Evolutionary conservation across 495 filamentous ascomycete genomes (phyloP).

Genomic region (Tuber borchii): DNA sequence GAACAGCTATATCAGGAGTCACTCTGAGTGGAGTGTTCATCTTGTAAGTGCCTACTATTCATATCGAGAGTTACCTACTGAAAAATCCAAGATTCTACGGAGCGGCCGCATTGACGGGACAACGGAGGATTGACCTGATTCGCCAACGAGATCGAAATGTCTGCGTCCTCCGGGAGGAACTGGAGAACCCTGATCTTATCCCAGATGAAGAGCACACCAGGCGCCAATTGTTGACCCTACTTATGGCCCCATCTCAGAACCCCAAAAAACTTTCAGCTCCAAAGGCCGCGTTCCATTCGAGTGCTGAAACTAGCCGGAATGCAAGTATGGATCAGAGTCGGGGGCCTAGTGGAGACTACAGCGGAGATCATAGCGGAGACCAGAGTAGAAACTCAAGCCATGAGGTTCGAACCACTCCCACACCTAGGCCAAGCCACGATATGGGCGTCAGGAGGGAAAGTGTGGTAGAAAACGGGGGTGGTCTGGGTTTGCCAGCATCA

Average conservation of each 20-base stretch:
- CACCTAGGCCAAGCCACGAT: not conserved
- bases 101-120: slow-evolving; percentile 20
- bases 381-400: not conserved
- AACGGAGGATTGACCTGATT: slow-evolving; percentile 23
- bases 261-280: slow-evolving; percentile 5
- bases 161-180: slow-evolving; percentile 13
- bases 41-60: slow-evolving; percentile 11
- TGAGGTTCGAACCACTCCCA: not conserved
- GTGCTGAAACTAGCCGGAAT: not conserved
- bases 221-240: slow-evolving; percentile 21
- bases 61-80: slow-evolving; percentile 4
- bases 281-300: not conserved
- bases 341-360: not conserved
- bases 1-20: slow-evolving; percentile 27
- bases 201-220: slow-evolving; percentile 27
- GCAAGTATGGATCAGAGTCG: not conserved
- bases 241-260: slow-evolving; percentile 12
- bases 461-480: not conserved
- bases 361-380: not conserved
- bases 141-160: slow-evolving; percentile 24
- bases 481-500: slow-evolving; percentile 10
- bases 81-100: slow-evolving; percentile 22
- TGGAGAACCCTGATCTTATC: slow-evolving; percentile 20
- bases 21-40: slow-evolving; percentile 22
- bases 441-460: slow-evolving; percentile 6